Percentiles rank a stretch among this genome's conserved stretches.
Conservation (phyloP, 805 yeast genomes). For the Lachancea quebecensis region DNA sequence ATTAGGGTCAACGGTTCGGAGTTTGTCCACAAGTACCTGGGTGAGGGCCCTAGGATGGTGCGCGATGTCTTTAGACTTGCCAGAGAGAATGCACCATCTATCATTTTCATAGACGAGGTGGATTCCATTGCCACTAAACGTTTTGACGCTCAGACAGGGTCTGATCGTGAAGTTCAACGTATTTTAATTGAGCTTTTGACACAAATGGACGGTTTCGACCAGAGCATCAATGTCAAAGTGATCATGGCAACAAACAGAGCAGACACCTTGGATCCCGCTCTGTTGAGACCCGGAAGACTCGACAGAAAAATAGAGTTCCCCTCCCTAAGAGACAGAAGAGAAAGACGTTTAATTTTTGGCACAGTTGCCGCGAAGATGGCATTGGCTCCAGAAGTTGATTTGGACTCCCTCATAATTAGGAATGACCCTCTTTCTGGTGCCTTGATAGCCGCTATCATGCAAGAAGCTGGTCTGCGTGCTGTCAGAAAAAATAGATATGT, state of each 20-base stretch:
- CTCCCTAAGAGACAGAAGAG: constrained; percentile 91
- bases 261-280: constrained; percentile 98
- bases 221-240: constrained; percentile 88
- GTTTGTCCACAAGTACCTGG: constrained; percentile 94
- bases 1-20: constrained; percentile 97
- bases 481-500: constrained; percentile 97
- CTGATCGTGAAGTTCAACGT: constrained; percentile 98
- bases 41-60: constrained; percentile 99
- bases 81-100: constrained; percentile 93
- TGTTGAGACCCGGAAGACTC: constrained; percentile 95
- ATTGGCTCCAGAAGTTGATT: constrained; percentile 93
- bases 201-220: constrained; percentile 99
- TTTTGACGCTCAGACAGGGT: constrained; percentile 99
- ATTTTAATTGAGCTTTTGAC: constrained; percentile 89
- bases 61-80: constrained; percentile 97
- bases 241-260: constrained; percentile 99
- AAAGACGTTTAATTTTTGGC: constrained; percentile 90
- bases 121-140: constrained; percentile 99
- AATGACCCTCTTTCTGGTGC: constrained; percentile 98
- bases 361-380: constrained; percentile 98
- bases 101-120: constrained; percentile 95
- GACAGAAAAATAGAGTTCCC: constrained; percentile 99
- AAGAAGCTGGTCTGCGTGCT: constrained; percentile 98
- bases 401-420: constrained; percentile 89
- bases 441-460: constrained; percentile 97